Base-by-base conservation (phyloP, 2,329 filamentous ascomycete genomes). In the Zasmidium citrigriseum region DNA sequence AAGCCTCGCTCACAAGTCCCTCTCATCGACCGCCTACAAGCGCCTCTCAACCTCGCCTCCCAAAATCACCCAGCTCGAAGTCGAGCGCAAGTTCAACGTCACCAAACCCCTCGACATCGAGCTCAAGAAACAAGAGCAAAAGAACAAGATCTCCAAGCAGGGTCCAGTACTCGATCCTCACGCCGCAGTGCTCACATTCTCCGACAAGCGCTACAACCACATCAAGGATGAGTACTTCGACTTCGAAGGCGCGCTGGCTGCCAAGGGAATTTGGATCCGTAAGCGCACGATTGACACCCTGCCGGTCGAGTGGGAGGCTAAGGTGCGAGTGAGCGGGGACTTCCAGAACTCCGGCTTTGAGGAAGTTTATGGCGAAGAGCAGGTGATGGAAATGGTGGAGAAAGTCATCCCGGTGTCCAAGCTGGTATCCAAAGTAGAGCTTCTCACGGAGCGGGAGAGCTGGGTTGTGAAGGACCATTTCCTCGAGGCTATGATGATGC, bases 211-310 rank as follows among this genome's bases (percentile, higher is more conserved):
- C 5, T 24, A 55, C 10, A 52, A 50, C n/a, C 52, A 56, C 48
- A 55, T 64, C 41, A 47, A 41, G 12, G 65, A 67, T 49, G 58
- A 54, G 22, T 67, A 67, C 47, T 60, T 59, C 50, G 65, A 67
- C 29, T 34, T 44, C 49, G 47, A 57, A 12, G 51, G 47, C 4
- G 20, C 41, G 7, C 58, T 67, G 9, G 24, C 51, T 16, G 3
- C 24, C 12, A 51, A 57, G n/a, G 62, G 59, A 3, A 58, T 63
- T 14, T 67, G 64, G 59, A 41, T 64, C 2, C 57, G 65, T 16
- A 56, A 52, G 16, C 54, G 61, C 24, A 47, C 23, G 49, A 22
- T 24, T 22, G 18, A 20, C n/a, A 24, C 38, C 25, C 20, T 25
- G 14, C 20, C 25, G n/a, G 25, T 27, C 41, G 21, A 18, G 4